These are phyloP conservation scores for Fragaria iinumae DNA, from an alignment of 306 rosid genomes.

Conservation along the genomic window DNA sequence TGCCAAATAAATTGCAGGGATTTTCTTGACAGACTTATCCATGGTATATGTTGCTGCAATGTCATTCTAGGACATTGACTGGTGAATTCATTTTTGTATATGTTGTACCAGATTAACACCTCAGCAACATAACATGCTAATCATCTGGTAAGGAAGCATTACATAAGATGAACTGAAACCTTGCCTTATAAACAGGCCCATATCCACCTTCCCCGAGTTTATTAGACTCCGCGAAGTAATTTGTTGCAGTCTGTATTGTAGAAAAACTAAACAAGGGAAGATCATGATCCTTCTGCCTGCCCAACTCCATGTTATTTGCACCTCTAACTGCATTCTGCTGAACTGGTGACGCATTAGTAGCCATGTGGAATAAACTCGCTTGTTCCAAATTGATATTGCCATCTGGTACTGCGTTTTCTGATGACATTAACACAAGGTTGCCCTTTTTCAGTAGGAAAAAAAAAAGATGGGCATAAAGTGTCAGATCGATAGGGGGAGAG, in stretches of 20 bases:
- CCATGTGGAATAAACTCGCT: not conserved
- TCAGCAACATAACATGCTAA: not conserved
- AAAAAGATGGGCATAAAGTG: not conserved
- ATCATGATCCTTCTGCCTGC: constrained; percentile 10
- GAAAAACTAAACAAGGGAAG: constrained; percentile 16
- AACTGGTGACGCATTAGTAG: not conserved
- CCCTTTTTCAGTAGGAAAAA: not conserved
- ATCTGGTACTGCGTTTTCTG: not conserved
- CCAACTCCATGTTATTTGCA: not conserved
- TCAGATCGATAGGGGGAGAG: not conserved
- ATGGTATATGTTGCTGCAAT: not conserved
- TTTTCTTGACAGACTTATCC: not conserved
- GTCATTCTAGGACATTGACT: not conserved
- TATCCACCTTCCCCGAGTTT: constrained; percentile 16
- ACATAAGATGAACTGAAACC: not conserved
- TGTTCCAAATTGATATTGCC: not conserved
- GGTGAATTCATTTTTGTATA: not conserved
- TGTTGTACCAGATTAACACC: not conserved
- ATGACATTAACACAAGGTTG: not conserved
- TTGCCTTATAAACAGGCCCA: not conserved
- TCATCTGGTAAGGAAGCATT: not conserved
- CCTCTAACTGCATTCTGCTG: not conserved
- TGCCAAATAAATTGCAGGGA: not conserved
- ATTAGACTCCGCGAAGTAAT: constrained; percentile 1
- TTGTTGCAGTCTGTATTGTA: constrained; percentile 3